phyloP scores from a whole-genome alignment of 768 basidiomycete genomes.

The Lactarius deliciosus region DNA sequence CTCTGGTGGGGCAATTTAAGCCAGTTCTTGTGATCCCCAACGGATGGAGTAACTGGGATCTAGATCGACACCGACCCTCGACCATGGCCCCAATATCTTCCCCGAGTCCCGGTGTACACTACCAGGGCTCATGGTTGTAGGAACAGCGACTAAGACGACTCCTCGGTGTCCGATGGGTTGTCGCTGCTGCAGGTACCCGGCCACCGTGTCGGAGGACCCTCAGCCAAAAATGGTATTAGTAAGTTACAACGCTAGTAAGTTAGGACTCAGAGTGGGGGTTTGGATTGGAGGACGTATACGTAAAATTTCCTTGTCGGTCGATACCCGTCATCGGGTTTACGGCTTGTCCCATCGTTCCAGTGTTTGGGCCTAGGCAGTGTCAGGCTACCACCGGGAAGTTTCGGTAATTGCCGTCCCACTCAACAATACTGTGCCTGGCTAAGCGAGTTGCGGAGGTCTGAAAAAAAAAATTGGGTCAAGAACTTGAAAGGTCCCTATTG shows the following conservation, averaged over 20 bases:
- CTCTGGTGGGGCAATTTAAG: background rate
- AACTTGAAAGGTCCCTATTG: too few species aligned
- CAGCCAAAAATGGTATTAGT: background rate
- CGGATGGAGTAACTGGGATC: background rate
- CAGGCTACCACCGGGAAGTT: too few species aligned
- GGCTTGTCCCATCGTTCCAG: background rate
- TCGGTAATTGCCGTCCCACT: background rate
- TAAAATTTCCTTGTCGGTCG: background rate
- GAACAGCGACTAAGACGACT: background rate
- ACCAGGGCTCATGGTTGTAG: background rate
- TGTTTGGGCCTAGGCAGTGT: background rate
- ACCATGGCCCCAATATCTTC: background rate
- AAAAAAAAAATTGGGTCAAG: background rate
- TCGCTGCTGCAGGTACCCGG: background rate
- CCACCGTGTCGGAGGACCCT: background rate
- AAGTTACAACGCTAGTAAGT: background rate
- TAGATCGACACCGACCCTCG: background rate
- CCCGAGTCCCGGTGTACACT: background rate
- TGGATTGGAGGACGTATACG: background rate
- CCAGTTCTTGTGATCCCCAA: background rate
- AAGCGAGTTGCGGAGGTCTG: background rate
- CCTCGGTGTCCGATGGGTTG: background rate
- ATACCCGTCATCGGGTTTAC: background rate
- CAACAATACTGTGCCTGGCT: too few species aligned
- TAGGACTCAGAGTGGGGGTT: background rate